A percentile compares a stretch with the other conserved stretches of the same genome.
These are phyloP conservation scores for Septoria linicola DNA, from an alignment of 2,329 filamentous ascomycete species.

Conservation along the genomic window DNA sequence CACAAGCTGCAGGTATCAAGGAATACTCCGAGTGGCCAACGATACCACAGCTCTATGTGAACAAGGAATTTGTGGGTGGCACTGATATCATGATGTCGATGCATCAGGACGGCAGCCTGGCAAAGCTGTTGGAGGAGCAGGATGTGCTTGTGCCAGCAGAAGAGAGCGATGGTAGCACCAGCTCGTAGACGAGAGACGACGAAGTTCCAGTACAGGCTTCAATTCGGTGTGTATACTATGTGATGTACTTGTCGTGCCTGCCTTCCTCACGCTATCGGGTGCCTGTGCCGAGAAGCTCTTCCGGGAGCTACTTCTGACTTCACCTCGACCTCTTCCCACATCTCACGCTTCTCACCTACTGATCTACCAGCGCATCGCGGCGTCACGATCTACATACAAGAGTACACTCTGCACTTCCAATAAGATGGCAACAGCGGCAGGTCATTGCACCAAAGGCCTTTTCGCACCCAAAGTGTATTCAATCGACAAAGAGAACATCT, in stretches of 20 bases:
- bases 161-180: slow-evolving; percentile 41
- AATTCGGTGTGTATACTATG: slow-evolving; percentile 2
- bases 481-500: slow-evolving; percentile 19
- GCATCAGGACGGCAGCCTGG: slow-evolving; percentile 93
- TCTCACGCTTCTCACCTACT: background rate
- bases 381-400: no score
- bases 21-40: slow-evolving; percentile 99
- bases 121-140: slow-evolving; percentile 90
- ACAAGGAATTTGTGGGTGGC: slow-evolving; percentile 95
- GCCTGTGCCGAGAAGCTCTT: background rate
- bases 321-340: background rate
- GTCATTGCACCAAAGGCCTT: background rate
- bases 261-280: background rate
- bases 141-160: slow-evolving; percentile 71
- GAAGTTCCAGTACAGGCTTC: slow-evolving; percentile 16
- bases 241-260: background rate
- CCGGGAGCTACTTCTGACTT: background rate
- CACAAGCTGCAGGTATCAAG: slow-evolving; percentile 73
- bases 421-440: background rate
- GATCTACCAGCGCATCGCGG: no score
- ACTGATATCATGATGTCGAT: slow-evolving; percentile 96
- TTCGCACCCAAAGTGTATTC: background rate
- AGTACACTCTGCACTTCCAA: no score
- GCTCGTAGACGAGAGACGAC: slow-evolving; percentile 11
- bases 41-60: slow-evolving; percentile 92